Evolutionary conservation across 2,329 filamentous ascomycete genomes (phyloP).

Genomic region (Colletotrichum sojae): DNA sequence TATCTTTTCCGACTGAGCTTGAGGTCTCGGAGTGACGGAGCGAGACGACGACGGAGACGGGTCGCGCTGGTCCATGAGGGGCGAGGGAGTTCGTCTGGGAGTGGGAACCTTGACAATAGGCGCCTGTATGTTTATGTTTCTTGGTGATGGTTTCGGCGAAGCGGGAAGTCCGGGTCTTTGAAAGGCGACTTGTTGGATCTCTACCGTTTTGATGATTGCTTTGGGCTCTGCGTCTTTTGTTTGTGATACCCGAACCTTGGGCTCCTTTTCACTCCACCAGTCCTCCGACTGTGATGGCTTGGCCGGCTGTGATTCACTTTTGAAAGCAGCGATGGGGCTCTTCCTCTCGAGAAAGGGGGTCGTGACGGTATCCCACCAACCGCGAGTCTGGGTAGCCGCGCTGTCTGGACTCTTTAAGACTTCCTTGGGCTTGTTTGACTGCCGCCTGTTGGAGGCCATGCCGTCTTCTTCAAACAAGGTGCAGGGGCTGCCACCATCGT

Average conservation of each 20-base stretch:
- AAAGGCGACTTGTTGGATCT: slow-evolving; percentile 9
- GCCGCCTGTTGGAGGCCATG: slow-evolving; percentile 54
- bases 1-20: slow-evolving; percentile 29
- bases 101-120: slow-evolving; percentile 56
- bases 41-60: slow-evolving; percentile 47
- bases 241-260: slow-evolving; percentile 17
- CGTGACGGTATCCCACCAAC: slow-evolving; percentile 85
- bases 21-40: slow-evolving; percentile 40
- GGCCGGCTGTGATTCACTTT: slow-evolving; percentile 43
- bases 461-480: slow-evolving; percentile 82
- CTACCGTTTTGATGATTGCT: slow-evolving; percentile 6
- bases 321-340: slow-evolving; percentile 35
- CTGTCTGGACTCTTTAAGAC: slow-evolving; percentile 59
- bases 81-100: slow-evolving; percentile 52
- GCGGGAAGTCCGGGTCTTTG: slow-evolving; percentile 39
- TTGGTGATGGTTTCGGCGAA: slow-evolving; percentile 41
- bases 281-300: slow-evolving; percentile 49
- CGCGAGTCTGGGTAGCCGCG: slow-evolving; percentile 71
- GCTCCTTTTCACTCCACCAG: slow-evolving; percentile 54
- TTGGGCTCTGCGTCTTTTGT: not conserved
- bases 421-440: slow-evolving; percentile 55
- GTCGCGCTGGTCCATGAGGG: slow-evolving; percentile 42
- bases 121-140: slow-evolving; percentile 38
- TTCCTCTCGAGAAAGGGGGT: slow-evolving; percentile 74
- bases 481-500: slow-evolving; percentile 69